Evolutionary conservation across 139 green algal genomes (phyloP).

Genomic region (Cymbomonas tetramitiformis): DNA sequence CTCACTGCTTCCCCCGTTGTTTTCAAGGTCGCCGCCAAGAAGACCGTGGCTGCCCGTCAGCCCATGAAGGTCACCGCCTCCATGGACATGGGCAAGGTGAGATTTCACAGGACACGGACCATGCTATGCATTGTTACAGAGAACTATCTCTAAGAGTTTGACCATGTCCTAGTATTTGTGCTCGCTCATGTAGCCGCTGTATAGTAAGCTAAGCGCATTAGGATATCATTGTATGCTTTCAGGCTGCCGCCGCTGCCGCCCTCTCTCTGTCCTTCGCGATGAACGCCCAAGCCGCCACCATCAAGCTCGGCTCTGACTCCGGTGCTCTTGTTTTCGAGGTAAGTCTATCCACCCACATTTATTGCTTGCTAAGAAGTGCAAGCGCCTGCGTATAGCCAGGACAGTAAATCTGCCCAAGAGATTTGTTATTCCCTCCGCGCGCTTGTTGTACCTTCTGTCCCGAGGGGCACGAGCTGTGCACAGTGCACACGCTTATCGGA

Average conservation of each 20-base stretch:
- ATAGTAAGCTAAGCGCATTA: background rate
- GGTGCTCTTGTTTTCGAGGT: conserved; percentile 51
- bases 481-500: background rate
- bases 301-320: conserved; percentile 67
- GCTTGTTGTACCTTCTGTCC: background rate
- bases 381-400: background rate
- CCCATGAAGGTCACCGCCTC: background rate
- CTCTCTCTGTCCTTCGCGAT: conserved; percentile 53
- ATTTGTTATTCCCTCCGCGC: background rate
- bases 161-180: background rate
- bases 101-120: background rate
- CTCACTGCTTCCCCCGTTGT: background rate
- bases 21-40: conserved; percentile 3
- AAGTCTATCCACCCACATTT: background rate
- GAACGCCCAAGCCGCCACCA: conserved; percentile 46
- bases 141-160: background rate
- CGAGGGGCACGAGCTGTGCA: background rate
- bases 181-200: background rate
- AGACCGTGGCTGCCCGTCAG: background rate
- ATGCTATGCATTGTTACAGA: background rate
- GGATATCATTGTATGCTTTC: background rate
- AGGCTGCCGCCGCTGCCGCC: conserved; percentile 41
- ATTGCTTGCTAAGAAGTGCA: background rate
- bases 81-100: background rate
- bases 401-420: background rate